A percentile compares a stretch with the other conserved stretches of the same genome.
Conservation (phyloP, 129 eudicot species). For the Chrysanthemum lavandulifolium region DNA sequence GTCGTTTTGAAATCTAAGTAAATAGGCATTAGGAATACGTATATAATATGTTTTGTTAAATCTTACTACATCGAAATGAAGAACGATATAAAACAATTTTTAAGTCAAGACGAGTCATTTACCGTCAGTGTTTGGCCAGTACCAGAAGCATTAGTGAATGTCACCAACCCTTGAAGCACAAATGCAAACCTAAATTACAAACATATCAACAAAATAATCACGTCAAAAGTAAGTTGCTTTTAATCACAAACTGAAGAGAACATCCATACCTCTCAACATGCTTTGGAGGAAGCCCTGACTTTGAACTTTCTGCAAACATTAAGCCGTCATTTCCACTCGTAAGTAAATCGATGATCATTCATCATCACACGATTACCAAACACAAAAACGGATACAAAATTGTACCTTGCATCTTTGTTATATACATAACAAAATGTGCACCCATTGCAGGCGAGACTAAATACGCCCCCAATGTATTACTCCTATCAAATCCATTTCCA, state of each 20-base stretch:
- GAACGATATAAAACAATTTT: background rate
- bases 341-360: background rate
- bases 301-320: constrained; percentile 63
- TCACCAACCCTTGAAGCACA: constrained; percentile 69
- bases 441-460: constrained; percentile 90
- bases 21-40: background rate
- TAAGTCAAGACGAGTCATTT: constrained; percentile 22
- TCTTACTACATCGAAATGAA: constrained; percentile 7
- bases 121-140: constrained; percentile 55
- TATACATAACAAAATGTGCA: constrained; percentile 91
- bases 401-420: constrained; percentile 94
- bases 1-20: no score
- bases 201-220: constrained; percentile 8
- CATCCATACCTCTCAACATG: constrained; percentile 72
- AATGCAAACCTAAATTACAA: constrained; percentile 67
- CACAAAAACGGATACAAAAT: background rate
- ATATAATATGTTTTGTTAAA: background rate
- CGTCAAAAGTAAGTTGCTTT: constrained; percentile 8
- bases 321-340: constrained; percentile 11
- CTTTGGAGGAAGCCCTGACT: constrained; percentile 62
- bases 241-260: background rate
- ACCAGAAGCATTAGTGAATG: constrained; percentile 53
- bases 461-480: constrained; percentile 78
- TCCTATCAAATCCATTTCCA: constrained; percentile 44
- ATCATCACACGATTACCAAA: background rate